phyloP scores from a whole-genome alignment of 495 filamentous ascomycete species.

The Daldinia loculata region DNA sequence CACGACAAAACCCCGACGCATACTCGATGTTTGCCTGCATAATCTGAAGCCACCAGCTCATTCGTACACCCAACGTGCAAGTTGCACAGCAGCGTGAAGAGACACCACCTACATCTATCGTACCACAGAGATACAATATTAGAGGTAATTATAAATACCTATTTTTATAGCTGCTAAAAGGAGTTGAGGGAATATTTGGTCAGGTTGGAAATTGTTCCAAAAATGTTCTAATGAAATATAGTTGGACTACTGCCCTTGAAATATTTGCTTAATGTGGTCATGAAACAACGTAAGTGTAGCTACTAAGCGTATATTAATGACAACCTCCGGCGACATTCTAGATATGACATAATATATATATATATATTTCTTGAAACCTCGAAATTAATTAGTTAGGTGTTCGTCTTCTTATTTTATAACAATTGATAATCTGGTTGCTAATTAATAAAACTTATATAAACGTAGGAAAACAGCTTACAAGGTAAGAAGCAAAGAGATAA shows the following conservation, averaged over 20 bases:
- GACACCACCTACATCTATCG: neutral
- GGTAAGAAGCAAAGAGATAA: neutral
- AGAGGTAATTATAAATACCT: neutral
- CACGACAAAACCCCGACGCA: conserved; percentile 39
- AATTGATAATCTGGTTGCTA: neutral
- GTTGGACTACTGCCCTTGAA: neutral
- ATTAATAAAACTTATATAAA: neutral
- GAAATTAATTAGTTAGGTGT: neutral
- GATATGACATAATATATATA: neutral
- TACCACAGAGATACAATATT: neutral
- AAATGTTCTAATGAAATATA: neutral
- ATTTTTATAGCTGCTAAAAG: neutral
- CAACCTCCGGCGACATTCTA: neutral
- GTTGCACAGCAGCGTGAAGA: conserved; percentile 18
- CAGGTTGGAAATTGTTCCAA: too few relatives aligned
- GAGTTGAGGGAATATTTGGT: neutral
- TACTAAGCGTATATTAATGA: neutral
- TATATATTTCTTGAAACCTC: neutral
- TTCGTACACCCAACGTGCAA: conserved; percentile 32
- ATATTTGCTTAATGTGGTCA: neutral
- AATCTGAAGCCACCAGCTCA: conserved; percentile 33
- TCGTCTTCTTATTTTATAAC: too few relatives aligned
- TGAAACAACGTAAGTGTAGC: neutral
- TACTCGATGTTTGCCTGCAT: conserved; percentile 40
- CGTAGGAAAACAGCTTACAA: neutral